Evolutionary conservation across 2,329 filamentous ascomycete genomes (phyloP).

Genomic region (Purpureocillium lavendulum): DNA sequence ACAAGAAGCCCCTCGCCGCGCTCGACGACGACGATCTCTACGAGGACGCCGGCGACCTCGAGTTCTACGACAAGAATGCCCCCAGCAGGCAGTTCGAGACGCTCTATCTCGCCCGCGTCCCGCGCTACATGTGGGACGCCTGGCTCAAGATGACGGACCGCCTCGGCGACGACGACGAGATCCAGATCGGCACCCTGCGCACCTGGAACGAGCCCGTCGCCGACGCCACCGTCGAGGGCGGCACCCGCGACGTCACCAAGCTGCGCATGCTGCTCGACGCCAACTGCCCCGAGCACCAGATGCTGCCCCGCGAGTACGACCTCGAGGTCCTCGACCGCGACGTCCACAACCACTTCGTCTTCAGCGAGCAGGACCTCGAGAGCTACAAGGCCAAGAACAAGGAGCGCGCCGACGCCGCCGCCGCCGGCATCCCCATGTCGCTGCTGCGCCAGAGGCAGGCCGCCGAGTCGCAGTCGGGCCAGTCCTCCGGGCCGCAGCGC

Average conservation of each 20-base stretch:
- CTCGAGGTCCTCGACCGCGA: conserved; percentile 55
- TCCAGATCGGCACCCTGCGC: conserved; percentile 69
- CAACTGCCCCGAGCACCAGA: conserved; percentile 57
- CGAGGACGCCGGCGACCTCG: conserved; percentile 47
- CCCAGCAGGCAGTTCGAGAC: conserved; percentile 31
- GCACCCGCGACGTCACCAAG: conserved; percentile 23
- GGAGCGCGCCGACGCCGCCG: conserved; percentile 45
- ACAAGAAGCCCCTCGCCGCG: conserved; percentile 32
- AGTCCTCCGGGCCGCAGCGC: conserved; percentile 22
- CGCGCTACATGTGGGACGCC: conserved; percentile 71
- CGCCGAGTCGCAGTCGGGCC: conserved; percentile 2
- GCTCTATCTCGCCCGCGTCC: conserved; percentile 69
- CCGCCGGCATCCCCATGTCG: conserved; percentile 50
- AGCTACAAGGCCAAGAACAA: conserved; percentile 38
- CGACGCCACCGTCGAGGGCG: conserved; percentile 39
- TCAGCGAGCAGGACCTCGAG: conserved; percentile 87
- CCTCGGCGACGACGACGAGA: conserved; percentile 72
- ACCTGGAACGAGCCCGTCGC: conserved; percentile 47
- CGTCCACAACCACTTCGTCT: conserved; percentile 83
- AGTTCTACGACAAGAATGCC: conserved; percentile 41
- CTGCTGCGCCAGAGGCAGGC: conserved; percentile 34
- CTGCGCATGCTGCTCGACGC: conserved; percentile 58
- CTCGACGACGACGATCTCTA: conserved; percentile 62
- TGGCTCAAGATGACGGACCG: conserved; percentile 51
- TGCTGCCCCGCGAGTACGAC: conserved; percentile 82